Conservation (phyloP, 345 rosid species). For the Noccaea caerulescens region DNA sequence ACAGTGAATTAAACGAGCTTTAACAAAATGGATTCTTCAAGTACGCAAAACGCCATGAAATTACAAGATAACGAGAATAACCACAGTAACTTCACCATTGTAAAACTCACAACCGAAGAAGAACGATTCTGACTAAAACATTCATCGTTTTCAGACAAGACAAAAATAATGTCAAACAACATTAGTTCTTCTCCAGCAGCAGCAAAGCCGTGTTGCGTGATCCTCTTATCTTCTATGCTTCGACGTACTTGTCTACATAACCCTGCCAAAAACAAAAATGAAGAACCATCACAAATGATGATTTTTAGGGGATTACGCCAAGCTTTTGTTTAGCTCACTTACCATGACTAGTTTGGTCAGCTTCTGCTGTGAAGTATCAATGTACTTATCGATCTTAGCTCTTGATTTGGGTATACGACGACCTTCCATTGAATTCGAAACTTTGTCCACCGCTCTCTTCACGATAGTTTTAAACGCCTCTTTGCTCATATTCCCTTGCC, state of each 20-base stretch:
- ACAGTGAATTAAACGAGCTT: not conserved
- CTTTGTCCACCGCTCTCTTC: constrained; percentile 91
- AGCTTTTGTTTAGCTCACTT: constrained; percentile 37
- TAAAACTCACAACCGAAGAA: constrained; percentile 12
- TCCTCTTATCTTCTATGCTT: constrained; percentile 50
- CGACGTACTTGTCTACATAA: constrained; percentile 81
- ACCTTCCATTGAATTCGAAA: constrained; percentile 74
- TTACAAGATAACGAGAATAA: constrained; percentile 9
- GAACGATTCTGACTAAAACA: constrained; percentile 23
- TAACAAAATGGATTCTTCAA: constrained; percentile 5
- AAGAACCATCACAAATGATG: constrained; percentile 18
- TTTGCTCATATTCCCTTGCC: constrained; percentile 94
- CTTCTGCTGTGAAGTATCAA: constrained; percentile 70
- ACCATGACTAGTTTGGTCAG: constrained; percentile 94
- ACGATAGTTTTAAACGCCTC: constrained; percentile 93
- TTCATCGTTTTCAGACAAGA: constrained; percentile 9
- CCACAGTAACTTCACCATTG: constrained; percentile 16
- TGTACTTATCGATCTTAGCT: constrained; percentile 79
- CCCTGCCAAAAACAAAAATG: constrained; percentile 57
- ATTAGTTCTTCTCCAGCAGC: constrained; percentile 13
- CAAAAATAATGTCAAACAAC: constrained; percentile 23
- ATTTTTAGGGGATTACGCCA: not conserved
- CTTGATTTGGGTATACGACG: constrained; percentile 79
- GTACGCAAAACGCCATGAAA: constrained; percentile 1
- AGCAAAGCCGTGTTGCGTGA: constrained; percentile 8